Base-by-base conservation (phyloP, 2,329 filamentous ascomycete species). In the Colletotrichum cuscutae region DNA sequence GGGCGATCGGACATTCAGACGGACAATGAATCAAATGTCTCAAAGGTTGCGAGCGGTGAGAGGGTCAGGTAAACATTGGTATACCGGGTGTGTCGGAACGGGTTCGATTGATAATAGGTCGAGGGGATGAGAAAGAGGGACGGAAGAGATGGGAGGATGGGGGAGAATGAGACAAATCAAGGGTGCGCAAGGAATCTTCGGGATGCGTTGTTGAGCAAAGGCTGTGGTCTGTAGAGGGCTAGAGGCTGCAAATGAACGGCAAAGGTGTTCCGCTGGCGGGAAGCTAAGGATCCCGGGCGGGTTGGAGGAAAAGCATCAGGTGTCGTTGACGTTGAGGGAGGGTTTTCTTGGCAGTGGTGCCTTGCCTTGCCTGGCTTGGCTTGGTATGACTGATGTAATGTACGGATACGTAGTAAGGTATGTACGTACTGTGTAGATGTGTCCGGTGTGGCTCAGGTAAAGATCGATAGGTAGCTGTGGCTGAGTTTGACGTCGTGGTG, bases 141-240 rank as follows among this genome's bases (percentile, higher is more conserved):
- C n/a, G 5, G 56, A n/a, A 26, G 68, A 46, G 37, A 35, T 42
- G 37, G 11, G 57, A 52, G 30, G 59, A 52, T 56, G 49, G 65
- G 32, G 11, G 13, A 57, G 26, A 19, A 26, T 52, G 12, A 71
- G 71, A 70, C 71, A 71, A 73, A 70, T 70, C 66, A 70, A 61
- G 26, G 15, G 30, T 3, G 28, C 2, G 54, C 22, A 8, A 63
- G 5, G 49, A 49, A 57, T 13, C 22, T 58, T 35, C 52, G 46
- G 35, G 30, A 46, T 65, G 24, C 32, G 46, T 32, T 12, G 32
- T 61, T 13, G 53, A 28, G n/a, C 35, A 61, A 28, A 24, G 24
- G 6, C 42, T 46, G 42, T 13, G 2, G 32, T 4, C 32, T 32
- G 32, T 32, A 32, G 32, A 32, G 32, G 32, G 32, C 11, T 4